Base-by-base conservation (phyloP, 148 eudicot species). In the Selenicereus undatus region DNA sequence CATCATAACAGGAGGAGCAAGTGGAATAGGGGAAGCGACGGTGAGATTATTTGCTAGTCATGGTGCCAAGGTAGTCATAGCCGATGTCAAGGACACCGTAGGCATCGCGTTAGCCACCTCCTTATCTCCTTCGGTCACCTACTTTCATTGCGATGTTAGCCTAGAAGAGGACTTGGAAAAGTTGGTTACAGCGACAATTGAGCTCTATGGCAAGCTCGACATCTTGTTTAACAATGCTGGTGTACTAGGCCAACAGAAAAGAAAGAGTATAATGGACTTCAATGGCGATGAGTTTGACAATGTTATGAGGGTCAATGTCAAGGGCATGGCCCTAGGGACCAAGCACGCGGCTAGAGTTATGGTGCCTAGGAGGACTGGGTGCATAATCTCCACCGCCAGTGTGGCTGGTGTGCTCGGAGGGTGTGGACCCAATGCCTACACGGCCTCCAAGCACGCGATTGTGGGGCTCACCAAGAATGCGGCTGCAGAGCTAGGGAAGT, bases 1-100 rank as follows among this genome's bases (percentile, higher is more conserved):
- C 13, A 88, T 93, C 9, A 78, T 93, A 3, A 93, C 97, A 2
- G 97, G 97, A 30, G 97, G 95, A 4, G 97, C 97, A 14, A 78
- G 88, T 76, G 97, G 97, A 6, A 93, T 93, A 36, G 95, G 97
- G 9, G 95, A 89, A 76, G 90, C 89, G 27, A 88, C 90, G 4
- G 91, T 81, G 6, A 86, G 83, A 72, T 85, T 91, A 27, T 93
- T 93, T 70, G 89, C 84, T 3, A 78, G 42, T 20, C 91, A 93
- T 26, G 97, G 97, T 24, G 93, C 95, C 11, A 86, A 83, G 35
- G 93, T 93, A 0, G 82, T 93, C 0, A 90, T 91, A 8, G 97
- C 93, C 11, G 97, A 93, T 75, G 74, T 91, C n/a, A 80, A 86
- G 51, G 97, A 91, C 78, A 6, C 68, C 0, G 69, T 79, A 24